Evolutionary conservation across 192 early-diverging fungal genomes (phyloP).

Genomic region (Geranomyces michiganensis): DNA sequence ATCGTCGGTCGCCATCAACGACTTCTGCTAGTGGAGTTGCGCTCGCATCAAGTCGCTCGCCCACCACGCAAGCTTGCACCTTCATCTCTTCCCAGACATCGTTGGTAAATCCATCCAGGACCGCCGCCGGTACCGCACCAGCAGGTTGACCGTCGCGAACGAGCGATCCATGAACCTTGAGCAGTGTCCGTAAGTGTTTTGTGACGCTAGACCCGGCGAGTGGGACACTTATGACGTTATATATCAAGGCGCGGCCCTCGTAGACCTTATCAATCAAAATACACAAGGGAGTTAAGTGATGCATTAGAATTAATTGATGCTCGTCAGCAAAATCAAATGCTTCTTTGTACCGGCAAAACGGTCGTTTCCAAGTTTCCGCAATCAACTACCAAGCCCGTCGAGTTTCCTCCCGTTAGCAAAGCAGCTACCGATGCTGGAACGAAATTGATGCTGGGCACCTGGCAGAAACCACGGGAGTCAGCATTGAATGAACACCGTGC

Average conservation of each 20-base stretch:
- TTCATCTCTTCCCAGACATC: conserved; percentile 71
- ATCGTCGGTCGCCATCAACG: not conserved
- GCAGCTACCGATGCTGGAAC: conserved; percentile 72
- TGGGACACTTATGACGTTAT: conserved; percentile 64
- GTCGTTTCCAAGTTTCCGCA: conserved; percentile 77
- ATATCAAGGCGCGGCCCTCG: conserved; percentile 66
- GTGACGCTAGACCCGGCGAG: conserved; percentile 67
- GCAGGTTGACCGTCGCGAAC: conserved; percentile 41
- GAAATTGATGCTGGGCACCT: conserved; percentile 80
- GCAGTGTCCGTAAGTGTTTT: conserved; percentile 58
- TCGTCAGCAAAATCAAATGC: too few relatives aligned
- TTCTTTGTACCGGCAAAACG: conserved; percentile 78
- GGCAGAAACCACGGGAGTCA: not conserved
- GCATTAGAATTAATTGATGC: too few relatives aligned
- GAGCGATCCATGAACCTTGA: conserved; percentile 57
- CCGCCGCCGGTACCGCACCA: conserved; percentile 42
- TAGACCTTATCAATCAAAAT: conserved; percentile 56
- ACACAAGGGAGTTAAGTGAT: too few relatives aligned
- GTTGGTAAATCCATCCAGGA: conserved; percentile 43
- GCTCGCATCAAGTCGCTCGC: conserved; percentile 40
- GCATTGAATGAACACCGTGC: not conserved
- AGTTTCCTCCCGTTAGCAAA: conserved; percentile 73
- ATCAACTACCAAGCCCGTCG: conserved; percentile 84
- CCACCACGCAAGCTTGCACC: conserved; percentile 64
- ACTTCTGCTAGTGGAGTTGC: not conserved